A percentile compares a stretch with the other conserved stretches of the same genome.
Conservation (phyloP, 2,329 filamentous ascomycete species). For the Phaeoacremonium minimum region DNA sequence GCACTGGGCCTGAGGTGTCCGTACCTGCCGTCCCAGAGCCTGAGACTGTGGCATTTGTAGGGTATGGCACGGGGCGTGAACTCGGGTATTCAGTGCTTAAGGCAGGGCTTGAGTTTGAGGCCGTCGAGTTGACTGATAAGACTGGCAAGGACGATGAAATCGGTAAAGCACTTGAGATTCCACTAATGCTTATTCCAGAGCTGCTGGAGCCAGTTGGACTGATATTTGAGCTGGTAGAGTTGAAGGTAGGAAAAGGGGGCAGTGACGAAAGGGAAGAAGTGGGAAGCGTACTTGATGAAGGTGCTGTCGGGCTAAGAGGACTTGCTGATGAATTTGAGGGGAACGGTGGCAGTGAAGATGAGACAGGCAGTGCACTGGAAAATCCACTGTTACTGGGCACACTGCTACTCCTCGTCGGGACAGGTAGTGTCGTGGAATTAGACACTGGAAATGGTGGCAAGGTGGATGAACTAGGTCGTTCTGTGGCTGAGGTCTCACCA, state of each 20-base stretch:
- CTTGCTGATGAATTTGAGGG: not conserved
- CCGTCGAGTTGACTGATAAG: no score
- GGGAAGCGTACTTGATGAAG: not conserved
- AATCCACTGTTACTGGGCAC: no score
- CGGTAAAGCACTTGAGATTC: not conserved
- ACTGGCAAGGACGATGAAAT: no score
- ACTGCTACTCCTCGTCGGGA: not conserved
- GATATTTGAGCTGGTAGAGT: not conserved
- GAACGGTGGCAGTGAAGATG: not conserved
- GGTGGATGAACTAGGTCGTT: no score
- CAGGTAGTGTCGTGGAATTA: not conserved
- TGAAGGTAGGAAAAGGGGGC: not conserved
- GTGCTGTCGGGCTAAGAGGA: no score
- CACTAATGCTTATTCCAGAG: not conserved
- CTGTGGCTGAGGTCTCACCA: no score
- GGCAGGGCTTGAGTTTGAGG: no score
- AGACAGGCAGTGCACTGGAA: not conserved
- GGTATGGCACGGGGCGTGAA: no score
- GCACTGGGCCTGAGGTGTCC: no score
- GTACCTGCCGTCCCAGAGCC: no score
- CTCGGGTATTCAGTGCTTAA: no score
- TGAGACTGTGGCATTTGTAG: no score
- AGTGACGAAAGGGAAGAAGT: not conserved
- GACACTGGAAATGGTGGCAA: not conserved
- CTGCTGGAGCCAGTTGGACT: not conserved